Percentiles rank a stretch among this genome's conserved stretches.
These are phyloP conservation scores for Punica granatum DNA, from an alignment of 345 rosid species.

Conservation along the genomic window DNA sequence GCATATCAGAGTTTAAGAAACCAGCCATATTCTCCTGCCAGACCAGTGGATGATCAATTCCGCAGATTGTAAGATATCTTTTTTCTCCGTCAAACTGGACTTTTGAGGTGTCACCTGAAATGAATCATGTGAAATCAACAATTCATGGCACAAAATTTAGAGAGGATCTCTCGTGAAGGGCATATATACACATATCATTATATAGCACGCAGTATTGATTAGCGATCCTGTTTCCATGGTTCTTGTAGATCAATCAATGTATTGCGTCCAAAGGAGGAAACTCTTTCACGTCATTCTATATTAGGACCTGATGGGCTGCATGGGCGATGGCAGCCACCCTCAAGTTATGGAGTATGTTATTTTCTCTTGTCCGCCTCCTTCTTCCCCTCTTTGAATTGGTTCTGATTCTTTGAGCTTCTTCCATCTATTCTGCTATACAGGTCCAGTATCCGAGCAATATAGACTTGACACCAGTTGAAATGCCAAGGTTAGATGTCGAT, in stretches of 20 bases:
- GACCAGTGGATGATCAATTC: conserved; percentile 52
- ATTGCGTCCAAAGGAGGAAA: conserved; percentile 63
- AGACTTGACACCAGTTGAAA: conserved; percentile 70
- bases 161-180: background rate
- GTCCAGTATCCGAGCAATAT: conserved; percentile 73
- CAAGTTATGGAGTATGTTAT: conserved; percentile 44
- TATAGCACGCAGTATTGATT: background rate
- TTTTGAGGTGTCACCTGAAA: background rate
- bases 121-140: background rate
- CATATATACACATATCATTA: background rate
- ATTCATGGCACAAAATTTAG: background rate
- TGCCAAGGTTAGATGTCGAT: conserved; percentile 59
- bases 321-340: conserved; percentile 83
- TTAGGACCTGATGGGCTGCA: conserved; percentile 79
- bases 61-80: conserved; percentile 47
- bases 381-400: conserved; percentile 14
- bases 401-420: conserved; percentile 4
- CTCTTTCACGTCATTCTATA: conserved; percentile 84
- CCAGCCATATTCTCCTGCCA: conserved; percentile 27
- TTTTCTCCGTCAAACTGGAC: background rate
- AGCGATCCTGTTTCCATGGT: conserved; percentile 5
- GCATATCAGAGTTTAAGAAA: conserved; percentile 40
- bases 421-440: conserved; percentile 25
- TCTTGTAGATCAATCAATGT: conserved; percentile 56
- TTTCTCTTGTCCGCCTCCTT: conserved; percentile 10